phyloP scores from a whole-genome alignment of 108 stramenopile species.

The Bacterosira constricta region DNA sequence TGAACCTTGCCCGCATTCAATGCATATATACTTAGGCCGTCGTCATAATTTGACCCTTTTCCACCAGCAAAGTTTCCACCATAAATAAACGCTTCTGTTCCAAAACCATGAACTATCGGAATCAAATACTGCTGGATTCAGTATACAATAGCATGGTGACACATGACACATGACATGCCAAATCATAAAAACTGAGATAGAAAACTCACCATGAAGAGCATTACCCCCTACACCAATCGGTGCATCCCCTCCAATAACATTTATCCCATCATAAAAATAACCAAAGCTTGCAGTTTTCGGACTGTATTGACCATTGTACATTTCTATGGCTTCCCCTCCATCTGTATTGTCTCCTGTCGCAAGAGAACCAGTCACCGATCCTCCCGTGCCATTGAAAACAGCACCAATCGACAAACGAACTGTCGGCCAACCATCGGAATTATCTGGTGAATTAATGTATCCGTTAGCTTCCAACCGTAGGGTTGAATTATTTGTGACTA shows the following conservation, averaged over 20 bases:
- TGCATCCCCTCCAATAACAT: neutral
- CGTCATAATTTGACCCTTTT: neutral
- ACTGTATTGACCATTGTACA: slow-evolving; percentile 18
- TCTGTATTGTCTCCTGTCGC: neutral
- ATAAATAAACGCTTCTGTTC: slow-evolving; percentile 1
- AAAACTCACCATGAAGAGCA: neutral
- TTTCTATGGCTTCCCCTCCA: neutral
- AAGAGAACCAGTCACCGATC: neutral
- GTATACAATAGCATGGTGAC: too few species aligned
- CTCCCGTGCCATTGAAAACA: neutral
- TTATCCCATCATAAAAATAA: neutral
- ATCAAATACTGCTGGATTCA: too few species aligned
- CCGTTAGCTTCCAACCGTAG: neutral
- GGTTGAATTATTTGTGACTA: neutral
- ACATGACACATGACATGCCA: too few species aligned
- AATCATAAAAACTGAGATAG: neutral
- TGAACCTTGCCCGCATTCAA: slow-evolving; percentile 17
- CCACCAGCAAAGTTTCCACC: slow-evolving; percentile 3
- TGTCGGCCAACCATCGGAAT: neutral
- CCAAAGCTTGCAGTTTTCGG: neutral
- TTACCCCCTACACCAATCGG: neutral
- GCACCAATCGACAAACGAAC: neutral
- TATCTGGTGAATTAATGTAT: neutral
- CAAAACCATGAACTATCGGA: slow-evolving; percentile 4
- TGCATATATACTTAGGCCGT: neutral